Conservation (phyloP, 257 asterid genomes). For the Nicotiana otophora region DNA sequence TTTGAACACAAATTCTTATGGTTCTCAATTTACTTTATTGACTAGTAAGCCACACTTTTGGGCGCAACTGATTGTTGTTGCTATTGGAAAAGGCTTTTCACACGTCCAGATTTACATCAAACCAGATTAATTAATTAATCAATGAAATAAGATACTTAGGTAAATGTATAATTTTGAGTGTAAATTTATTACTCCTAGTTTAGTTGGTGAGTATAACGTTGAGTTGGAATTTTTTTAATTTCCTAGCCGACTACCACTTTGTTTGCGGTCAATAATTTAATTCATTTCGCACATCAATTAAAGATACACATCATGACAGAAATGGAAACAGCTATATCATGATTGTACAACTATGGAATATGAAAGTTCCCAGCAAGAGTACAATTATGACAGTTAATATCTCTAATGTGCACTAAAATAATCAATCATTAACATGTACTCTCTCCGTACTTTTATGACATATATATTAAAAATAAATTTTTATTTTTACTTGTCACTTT, state of each 20-base stretch:
- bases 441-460: no score
- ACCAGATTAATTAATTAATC: no score
- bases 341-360: background rate
- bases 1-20: no score
- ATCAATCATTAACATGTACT: background rate
- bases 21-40: no score
- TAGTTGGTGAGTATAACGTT: background rate
- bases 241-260: background rate
- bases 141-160: background rate
- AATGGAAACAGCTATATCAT: background rate
- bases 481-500: no score
- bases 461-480: no score
- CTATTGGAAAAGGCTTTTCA: no score
- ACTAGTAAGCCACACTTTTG: no score
- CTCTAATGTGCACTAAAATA: background rate
- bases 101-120: no score
- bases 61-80: no score
- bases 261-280: background rate
- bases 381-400: background rate
- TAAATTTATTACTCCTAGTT: background rate
- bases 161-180: background rate
- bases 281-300: background rate
- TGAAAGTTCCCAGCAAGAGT: background rate
- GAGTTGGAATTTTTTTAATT: background rate
- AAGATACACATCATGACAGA: background rate